Evolutionary conservation across 2,329 filamentous ascomycete genomes (phyloP).

Genomic region (Colletotrichum coccodes): DNA sequence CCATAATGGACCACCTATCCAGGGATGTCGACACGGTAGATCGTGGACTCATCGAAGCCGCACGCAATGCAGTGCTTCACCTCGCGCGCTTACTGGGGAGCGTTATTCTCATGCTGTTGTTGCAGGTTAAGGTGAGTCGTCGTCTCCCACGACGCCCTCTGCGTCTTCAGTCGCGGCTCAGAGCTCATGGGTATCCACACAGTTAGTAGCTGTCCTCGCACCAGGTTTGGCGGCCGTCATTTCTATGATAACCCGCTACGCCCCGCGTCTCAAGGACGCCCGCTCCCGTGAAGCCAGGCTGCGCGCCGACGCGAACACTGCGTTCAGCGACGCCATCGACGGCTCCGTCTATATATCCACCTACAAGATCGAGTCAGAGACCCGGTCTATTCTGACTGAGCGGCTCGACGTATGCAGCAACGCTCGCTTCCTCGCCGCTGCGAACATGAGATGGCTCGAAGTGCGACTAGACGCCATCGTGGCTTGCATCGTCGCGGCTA

Average conservation of each 20-base stretch:
- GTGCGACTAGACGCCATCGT: neutral
- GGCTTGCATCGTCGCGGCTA: neutral
- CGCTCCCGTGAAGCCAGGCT: neutral
- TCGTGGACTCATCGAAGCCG: neutral
- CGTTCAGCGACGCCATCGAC: neutral
- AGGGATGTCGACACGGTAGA: constrained; percentile 1
- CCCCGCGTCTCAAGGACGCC: neutral
- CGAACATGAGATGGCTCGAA: constrained; percentile 7
- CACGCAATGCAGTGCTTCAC: neutral
- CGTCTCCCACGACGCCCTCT: too few species aligned
- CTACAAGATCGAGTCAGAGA: neutral
- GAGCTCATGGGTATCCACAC: neutral
- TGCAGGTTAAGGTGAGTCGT: neutral
- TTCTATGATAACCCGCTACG: neutral
- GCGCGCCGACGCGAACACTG: neutral
- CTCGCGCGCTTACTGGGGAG: neutral
- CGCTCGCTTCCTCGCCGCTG: neutral
- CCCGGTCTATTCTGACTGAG: neutral
- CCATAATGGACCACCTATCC: constrained; percentile 3
- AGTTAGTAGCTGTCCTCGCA: neutral
- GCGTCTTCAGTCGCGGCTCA: too few species aligned
- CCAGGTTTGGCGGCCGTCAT: constrained; percentile 1
- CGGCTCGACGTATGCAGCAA: neutral
- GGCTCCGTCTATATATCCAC: neutral
- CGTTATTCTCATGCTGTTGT: neutral